Evolutionary conservation across 768 basidiomycete species (phyloP).

Genomic region (Russula lepida): DNA sequence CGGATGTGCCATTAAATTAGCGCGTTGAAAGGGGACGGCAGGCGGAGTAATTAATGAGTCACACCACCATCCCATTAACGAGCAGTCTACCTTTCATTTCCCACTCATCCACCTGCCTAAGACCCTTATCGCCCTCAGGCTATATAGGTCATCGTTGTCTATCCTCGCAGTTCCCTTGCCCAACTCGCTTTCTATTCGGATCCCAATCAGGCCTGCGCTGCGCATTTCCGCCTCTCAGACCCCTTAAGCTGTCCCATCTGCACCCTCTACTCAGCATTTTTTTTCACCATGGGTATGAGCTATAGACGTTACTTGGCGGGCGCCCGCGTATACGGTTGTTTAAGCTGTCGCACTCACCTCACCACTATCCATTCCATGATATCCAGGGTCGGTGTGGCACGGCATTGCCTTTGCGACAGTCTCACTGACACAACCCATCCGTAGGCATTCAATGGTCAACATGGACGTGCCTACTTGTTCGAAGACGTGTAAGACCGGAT

Average conservation of each 20-base stretch:
- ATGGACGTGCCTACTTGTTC: constrained; percentile 91
- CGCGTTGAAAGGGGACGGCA: background rate
- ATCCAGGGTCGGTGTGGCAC: constrained; percentile 53
- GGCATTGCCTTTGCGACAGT: background rate
- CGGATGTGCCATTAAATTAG: background rate
- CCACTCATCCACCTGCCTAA: background rate
- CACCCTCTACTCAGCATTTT: background rate
- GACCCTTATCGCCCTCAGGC: constrained; percentile 3
- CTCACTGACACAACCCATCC: constrained; percentile 21
- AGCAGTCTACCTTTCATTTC: background rate
- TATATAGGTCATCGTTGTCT: constrained; percentile 11
- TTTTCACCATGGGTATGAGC: constrained; percentile 69
- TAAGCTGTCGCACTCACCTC: constrained; percentile 79
- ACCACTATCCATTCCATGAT: constrained; percentile 89
- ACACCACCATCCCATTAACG: background rate
- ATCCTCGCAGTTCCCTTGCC: constrained; percentile 2
- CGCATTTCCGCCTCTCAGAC: background rate
- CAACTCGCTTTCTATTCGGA: constrained; percentile 6
- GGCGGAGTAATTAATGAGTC: background rate
- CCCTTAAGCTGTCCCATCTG: constrained; percentile 1
- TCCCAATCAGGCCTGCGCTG: constrained; percentile 1
- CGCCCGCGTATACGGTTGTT: constrained; percentile 82
- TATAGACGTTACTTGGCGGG: constrained; percentile 82
- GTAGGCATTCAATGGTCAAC: constrained; percentile 95
- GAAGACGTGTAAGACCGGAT: constrained; percentile 71